Percentiles rank a stretch among this genome's conserved stretches.
Evolutionary conservation across 2,329 filamentous ascomycete species (phyloP).

Genomic region (Calonectria pseudoreteaudii): DNA sequence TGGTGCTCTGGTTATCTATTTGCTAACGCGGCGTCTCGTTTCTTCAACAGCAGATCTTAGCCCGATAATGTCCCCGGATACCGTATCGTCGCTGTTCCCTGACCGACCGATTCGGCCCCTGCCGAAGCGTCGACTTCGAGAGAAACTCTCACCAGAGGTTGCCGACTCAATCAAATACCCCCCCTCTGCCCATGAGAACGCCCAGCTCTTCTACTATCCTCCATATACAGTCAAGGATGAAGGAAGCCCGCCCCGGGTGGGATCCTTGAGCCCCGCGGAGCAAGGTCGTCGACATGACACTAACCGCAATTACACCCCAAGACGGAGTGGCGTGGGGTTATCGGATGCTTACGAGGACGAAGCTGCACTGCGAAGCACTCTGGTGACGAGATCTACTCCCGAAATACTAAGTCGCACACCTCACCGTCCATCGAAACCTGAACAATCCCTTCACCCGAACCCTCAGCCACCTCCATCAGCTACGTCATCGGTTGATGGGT

Average conservation of each 20-base stretch:
- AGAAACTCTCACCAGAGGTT: constrained; percentile 86
- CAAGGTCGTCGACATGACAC: constrained; percentile 39
- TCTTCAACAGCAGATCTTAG: constrained; percentile 53
- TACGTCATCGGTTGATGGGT: constrained; percentile 82
- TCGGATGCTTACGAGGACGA: constrained; percentile 73
- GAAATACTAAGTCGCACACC: constrained; percentile 57
- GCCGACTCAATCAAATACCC: constrained; percentile 87
- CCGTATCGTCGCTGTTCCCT: constrained; percentile 83
- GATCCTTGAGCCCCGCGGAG: constrained; percentile 36
- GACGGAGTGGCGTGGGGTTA: constrained; percentile 57
- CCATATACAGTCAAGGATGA: constrained; percentile 67
- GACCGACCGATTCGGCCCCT: constrained; percentile 93
- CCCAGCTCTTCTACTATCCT: constrained; percentile 76
- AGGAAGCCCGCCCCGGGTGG: constrained; percentile 31
- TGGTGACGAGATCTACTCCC: constrained; percentile 60
- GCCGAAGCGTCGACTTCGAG: constrained; percentile 88
- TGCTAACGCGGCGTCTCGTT: constrained; percentile 43
- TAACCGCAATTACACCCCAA: constrained; percentile 40
- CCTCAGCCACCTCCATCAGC: constrained; percentile 74
- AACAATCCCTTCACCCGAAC: constrained; percentile 59
- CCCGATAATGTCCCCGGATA: constrained; percentile 76
- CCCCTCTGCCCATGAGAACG: constrained; percentile 75
- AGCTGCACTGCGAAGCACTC: constrained; percentile 48
- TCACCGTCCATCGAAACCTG: constrained; percentile 57
- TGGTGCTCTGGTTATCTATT: constrained; percentile 33